phyloP scores from a whole-genome alignment of 306 rosid genomes.

The Inga laurina region DNA sequence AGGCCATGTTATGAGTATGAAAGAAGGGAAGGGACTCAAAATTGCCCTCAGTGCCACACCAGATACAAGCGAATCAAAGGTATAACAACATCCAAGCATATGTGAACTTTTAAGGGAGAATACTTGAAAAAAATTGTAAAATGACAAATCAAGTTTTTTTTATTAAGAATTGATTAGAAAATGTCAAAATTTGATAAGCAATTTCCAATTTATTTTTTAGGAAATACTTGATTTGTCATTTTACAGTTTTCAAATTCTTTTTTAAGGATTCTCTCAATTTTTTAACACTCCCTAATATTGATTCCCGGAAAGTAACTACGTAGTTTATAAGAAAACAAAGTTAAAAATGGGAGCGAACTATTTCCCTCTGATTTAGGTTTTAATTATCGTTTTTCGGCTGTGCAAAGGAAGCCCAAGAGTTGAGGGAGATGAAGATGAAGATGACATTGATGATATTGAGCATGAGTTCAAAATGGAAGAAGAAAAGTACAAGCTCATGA shows the following conservation, averaged over 20 bases:
- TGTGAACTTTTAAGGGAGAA: neutral
- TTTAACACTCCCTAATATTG: neutral
- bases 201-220: no score
- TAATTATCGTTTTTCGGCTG: constrained; percentile 10
- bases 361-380: neutral
- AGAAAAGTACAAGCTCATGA: constrained; percentile 54
- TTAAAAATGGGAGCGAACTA: neutral
- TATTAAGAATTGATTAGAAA: no score
- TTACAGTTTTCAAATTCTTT: no score
- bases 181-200: no score
- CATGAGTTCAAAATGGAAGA: constrained; percentile 80
- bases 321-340: neutral
- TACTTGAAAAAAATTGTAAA: no score
- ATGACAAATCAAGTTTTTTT: no score
- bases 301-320: neutral
- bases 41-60: constrained; percentile 95
- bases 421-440: constrained; percentile 93
- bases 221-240: no score
- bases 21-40: constrained; percentile 91
- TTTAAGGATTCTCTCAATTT: no score
- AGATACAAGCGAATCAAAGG: constrained; percentile 96
- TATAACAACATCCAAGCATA: constrained; percentile 19
- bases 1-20: constrained; percentile 98
- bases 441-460: constrained; percentile 90
- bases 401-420: constrained; percentile 91